phyloP scores from a whole-genome alignment of 768 basidiomycete species.

The Panaeolus papilionaceus region DNA sequence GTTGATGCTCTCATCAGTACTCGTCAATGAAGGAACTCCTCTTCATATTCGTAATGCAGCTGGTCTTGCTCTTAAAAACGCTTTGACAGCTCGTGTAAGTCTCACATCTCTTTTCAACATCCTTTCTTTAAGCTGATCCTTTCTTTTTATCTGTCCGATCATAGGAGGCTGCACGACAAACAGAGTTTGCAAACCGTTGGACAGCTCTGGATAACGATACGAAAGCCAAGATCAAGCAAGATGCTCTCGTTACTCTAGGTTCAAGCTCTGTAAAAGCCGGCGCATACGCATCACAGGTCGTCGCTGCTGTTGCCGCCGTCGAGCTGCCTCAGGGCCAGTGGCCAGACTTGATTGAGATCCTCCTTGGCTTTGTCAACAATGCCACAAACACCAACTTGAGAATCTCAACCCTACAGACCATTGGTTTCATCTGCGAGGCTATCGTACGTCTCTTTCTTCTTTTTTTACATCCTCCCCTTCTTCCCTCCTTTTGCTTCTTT shows the following conservation, averaged over 20 bases:
- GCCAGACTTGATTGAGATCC: constrained; percentile 87
- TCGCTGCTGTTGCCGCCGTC: constrained; percentile 92
- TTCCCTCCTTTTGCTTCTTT: constrained; percentile 3
- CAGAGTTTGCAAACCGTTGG: constrained; percentile 83
- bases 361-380: constrained; percentile 88
- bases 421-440: constrained; percentile 97
- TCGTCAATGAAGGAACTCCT: constrained; percentile 75
- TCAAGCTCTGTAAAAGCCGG: constrained; percentile 78
- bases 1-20: constrained; percentile 85
- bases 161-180: constrained; percentile 78
- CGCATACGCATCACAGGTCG: constrained; percentile 89
- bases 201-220: constrained; percentile 70
- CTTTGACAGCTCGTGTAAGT: constrained; percentile 87
- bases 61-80: constrained; percentile 95
- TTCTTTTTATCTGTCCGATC: constrained; percentile 31
- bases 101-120: constrained; percentile 28
- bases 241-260: constrained; percentile 81
- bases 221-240: constrained; percentile 86
- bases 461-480: constrained; percentile 15
- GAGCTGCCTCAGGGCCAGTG: constrained; percentile 91
- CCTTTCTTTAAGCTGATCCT: constrained; percentile 21
- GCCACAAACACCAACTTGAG: constrained; percentile 73
- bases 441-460: constrained; percentile 71
- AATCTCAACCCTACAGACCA: constrained; percentile 90
- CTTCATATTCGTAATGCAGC: constrained; percentile 92